Percentiles rank a stretch among this genome's conserved stretches.
phyloP scores from a whole-genome alignment of 257 asterid species.

The Schizonepeta tenuifolia region DNA sequence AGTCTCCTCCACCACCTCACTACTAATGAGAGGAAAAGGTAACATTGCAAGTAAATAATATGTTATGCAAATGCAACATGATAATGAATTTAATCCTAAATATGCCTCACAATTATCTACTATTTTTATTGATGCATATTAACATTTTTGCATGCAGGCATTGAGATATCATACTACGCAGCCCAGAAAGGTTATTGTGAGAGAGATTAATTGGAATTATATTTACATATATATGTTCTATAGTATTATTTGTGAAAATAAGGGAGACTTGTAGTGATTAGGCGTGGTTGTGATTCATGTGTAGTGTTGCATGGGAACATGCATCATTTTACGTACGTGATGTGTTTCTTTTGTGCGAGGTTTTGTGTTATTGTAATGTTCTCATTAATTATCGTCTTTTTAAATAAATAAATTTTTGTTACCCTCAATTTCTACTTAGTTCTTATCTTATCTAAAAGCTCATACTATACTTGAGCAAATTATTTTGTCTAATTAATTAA shows the following conservation, averaged over 20 bases:
- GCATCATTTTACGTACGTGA: constrained; percentile 4
- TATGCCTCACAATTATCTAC: neutral
- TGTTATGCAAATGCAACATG: constrained; percentile 6
- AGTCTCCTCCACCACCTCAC: constrained; percentile 23
- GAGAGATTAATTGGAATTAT: constrained; percentile 4
- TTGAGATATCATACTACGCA: neutral
- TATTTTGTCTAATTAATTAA: too few relatives aligned
- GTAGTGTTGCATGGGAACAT: constrained; percentile 20
- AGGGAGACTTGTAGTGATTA: neutral
- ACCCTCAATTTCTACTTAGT: neutral
- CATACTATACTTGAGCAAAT: too few relatives aligned
- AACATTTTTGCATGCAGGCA: constrained; percentile 21
- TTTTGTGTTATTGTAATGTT: neutral
- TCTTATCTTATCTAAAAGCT: neutral
- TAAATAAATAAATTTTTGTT: neutral
- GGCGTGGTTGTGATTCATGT: neutral
- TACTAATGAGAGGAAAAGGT: constrained; percentile 10
- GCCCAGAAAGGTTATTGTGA: constrained; percentile 8
- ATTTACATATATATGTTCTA: neutral
- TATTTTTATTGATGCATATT: neutral
- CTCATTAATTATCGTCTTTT: neutral
- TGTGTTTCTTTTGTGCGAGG: neutral
- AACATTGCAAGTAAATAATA: constrained; percentile 4
- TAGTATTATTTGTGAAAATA: neutral
- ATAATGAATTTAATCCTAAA: neutral